Percentiles rank a stretch among this genome's conserved stretches.
phyloP scores from a whole-genome alignment of 208 protist genomes.

The Trypanosomatidae sp. region DNA sequence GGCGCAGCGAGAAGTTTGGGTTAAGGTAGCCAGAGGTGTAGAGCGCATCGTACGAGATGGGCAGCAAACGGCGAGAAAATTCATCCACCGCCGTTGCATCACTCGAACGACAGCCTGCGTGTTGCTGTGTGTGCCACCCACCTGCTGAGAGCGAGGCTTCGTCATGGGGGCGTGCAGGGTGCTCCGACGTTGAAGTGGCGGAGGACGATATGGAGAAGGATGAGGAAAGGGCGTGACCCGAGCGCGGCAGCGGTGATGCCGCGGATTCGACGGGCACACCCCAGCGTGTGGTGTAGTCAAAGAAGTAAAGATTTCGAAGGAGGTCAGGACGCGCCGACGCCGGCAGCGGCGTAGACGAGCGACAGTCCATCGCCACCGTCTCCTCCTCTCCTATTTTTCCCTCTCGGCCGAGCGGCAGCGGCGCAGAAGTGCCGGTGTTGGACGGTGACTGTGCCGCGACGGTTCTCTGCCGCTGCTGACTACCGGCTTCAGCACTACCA shows the following conservation, averaged over 20 bases:
- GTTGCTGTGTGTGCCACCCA: background rate
- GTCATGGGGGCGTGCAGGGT: background rate
- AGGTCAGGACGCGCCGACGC: background rate
- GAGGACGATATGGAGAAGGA: background rate
- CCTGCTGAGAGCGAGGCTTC: background rate
- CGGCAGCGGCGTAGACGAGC: background rate
- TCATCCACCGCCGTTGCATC: background rate
- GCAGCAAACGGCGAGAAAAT: conserved; percentile 31
- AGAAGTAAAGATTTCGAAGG: conserved; percentile 6
- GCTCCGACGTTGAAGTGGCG: background rate
- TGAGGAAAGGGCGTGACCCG: background rate
- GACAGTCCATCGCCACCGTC: background rate
- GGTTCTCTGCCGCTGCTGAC: background rate
- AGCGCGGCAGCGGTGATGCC: conserved; percentile 2
- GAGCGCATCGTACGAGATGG: conserved; percentile 44
- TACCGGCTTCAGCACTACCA: background rate
- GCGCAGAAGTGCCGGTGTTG: background rate
- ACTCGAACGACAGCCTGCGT: background rate
- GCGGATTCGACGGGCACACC: no score
- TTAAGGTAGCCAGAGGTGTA: conserved; percentile 47
- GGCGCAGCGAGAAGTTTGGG: conserved; percentile 43
- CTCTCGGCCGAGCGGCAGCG: background rate
- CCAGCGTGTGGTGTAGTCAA: conserved; percentile 30
- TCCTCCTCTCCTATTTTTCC: background rate
- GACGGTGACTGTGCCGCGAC: background rate